These are phyloP conservation scores for Cordyceps militaris DNA, from an alignment of 2,329 filamentous ascomycete species.

Conservation along the genomic window DNA sequence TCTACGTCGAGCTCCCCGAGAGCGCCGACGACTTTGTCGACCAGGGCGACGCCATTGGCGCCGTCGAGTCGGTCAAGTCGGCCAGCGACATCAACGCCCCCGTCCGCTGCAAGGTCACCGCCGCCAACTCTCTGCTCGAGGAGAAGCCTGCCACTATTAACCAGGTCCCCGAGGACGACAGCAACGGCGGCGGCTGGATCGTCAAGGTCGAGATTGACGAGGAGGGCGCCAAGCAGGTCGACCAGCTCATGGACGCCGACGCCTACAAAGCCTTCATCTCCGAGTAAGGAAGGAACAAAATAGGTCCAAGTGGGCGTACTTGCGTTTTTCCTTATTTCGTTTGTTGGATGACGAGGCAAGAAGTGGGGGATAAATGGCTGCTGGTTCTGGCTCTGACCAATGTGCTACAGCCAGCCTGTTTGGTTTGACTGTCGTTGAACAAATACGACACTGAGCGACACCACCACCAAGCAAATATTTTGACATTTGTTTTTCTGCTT, in stretches of 20 bases:
- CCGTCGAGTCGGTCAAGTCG: constrained; percentile 96
- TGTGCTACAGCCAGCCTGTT: background rate
- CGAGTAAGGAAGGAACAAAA: constrained; percentile 20
- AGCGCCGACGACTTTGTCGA: constrained; percentile 55
- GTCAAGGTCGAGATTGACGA: constrained; percentile 76
- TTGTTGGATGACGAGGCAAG: background rate
- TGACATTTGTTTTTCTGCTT: constrained; percentile 11
- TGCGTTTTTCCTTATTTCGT: background rate
- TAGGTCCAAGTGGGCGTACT: background rate
- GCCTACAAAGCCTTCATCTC: constrained; percentile 71
- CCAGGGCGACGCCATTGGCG: constrained; percentile 79
- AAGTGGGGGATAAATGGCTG: background rate
- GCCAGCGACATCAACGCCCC: constrained; percentile 96
- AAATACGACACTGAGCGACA: background rate
- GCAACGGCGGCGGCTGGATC: constrained; percentile 78
- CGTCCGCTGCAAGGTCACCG: constrained; percentile 66
- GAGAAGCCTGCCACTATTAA: constrained; percentile 86
- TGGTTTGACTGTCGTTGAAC: background rate
- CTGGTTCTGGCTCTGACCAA: background rate
- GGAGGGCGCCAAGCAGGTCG: constrained; percentile 57
- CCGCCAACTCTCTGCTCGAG: constrained; percentile 68
- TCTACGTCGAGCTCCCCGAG: constrained; percentile 90
- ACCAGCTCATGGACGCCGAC: constrained; percentile 67
- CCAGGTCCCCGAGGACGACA: constrained; percentile 74
- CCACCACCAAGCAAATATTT: background rate